Percentiles rank a stretch among this genome's conserved stretches.
These are phyloP conservation scores for Calycina marina DNA, from an alignment of 2,329 filamentous ascomycete genomes.

Conservation along the genomic window DNA sequence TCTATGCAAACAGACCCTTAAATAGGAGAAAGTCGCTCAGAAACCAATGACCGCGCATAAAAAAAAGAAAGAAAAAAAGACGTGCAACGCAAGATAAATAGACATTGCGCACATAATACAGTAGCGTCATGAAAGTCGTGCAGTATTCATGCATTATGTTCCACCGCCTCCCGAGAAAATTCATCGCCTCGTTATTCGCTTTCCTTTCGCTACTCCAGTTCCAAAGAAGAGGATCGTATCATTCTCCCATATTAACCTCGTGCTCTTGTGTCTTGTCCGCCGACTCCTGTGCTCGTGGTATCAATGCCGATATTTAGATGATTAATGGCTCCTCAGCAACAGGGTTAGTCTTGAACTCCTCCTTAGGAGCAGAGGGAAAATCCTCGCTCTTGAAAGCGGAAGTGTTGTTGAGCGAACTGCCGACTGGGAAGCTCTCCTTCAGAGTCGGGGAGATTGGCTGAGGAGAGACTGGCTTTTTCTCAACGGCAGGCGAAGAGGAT, in stretches of 20 bases:
- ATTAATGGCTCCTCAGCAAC: conserved; percentile 15
- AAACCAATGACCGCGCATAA: background rate
- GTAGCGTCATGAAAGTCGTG: background rate
- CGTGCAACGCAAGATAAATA: background rate
- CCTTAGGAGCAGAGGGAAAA: conserved; percentile 20
- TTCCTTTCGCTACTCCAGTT: background rate
- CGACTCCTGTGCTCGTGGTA: background rate
- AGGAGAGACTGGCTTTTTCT: conserved; percentile 6
- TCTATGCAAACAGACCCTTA: too few relatives aligned
- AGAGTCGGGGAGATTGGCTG: conserved; percentile 7
- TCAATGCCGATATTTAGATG: conserved; percentile 9
- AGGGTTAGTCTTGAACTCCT: conserved; percentile 16
- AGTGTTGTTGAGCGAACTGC: too few relatives aligned
- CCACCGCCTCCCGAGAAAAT: background rate
- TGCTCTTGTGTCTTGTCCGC: background rate
- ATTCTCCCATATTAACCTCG: background rate
- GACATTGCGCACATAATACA: conserved; percentile 1
- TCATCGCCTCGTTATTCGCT: background rate
- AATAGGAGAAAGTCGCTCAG: background rate
- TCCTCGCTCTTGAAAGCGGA: conserved; percentile 17
- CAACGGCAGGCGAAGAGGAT: conserved; percentile 16
- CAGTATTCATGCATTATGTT: background rate
- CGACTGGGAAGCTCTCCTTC: conserved; percentile 15
- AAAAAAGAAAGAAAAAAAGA: background rate
- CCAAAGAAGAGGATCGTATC: background rate